Evolutionary conservation across 495 filamentous ascomycete species (phyloP).

Genomic region (Neurospora sp.): DNA sequence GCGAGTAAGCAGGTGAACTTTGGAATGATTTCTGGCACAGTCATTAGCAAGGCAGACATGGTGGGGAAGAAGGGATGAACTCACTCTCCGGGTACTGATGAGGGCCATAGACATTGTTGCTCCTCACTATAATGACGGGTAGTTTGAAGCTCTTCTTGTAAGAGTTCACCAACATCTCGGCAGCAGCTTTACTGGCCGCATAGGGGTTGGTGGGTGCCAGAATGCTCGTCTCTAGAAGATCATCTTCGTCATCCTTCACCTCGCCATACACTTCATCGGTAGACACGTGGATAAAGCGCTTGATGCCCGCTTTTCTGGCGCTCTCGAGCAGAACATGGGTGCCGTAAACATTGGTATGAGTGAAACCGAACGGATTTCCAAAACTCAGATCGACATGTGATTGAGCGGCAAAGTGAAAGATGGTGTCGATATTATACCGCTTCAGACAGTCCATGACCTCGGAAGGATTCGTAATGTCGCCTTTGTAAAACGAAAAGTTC

Average conservation of each 20-base stretch:
- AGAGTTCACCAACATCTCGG: conserved; percentile 70
- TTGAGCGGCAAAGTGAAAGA: conserved; percentile 70
- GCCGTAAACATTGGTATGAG: conserved; percentile 60
- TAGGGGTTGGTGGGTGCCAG: conserved; percentile 69
- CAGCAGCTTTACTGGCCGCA: conserved; percentile 65
- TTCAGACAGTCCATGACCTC: conserved; percentile 51
- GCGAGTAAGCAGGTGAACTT: conserved; percentile 60
- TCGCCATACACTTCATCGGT: conserved; percentile 77
- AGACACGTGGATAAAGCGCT: conserved; percentile 60
- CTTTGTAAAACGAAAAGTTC: conserved; percentile 68
- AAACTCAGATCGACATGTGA: conserved; percentile 67
- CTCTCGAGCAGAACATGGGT: conserved; percentile 65
- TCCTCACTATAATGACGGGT: conserved; percentile 59
- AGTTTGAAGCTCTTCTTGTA: conserved; percentile 65
- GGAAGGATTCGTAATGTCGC: conserved; percentile 53
- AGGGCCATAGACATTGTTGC: conserved; percentile 74
- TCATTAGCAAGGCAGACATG: neutral
- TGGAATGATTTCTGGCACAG: conserved; percentile 56
- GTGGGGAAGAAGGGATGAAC: conserved; percentile 8
- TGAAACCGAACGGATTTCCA: conserved; percentile 61
- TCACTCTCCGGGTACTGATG: conserved; percentile 72
- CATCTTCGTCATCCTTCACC: conserved; percentile 50
- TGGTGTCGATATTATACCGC: conserved; percentile 56
- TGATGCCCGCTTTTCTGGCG: conserved; percentile 51
- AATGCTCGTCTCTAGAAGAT: conserved; percentile 50